Evolutionary conservation across 768 basidiomycete genomes (phyloP).

Genomic region (Lentinula raphanica): DNA sequence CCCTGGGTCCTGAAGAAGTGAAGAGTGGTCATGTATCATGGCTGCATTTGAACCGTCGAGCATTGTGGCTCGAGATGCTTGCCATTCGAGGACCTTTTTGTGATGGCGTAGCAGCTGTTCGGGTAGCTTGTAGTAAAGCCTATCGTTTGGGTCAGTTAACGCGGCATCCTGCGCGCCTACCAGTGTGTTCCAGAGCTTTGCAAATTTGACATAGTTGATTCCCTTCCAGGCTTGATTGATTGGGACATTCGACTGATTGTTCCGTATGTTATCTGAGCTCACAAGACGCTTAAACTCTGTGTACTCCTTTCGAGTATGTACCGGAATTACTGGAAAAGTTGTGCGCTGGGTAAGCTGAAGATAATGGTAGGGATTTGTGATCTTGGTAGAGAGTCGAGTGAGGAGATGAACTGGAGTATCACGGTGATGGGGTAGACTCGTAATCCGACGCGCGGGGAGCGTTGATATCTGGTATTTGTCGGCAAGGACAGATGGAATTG

Average conservation of each 20-base stretch:
- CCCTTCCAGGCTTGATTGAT: background rate
- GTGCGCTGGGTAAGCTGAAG: slow-evolving; percentile 13
- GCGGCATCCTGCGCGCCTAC: slow-evolving; percentile 8
- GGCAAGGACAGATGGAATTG: slow-evolving; percentile 5
- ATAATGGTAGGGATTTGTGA: slow-evolving; percentile 8
- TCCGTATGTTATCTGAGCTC: background rate
- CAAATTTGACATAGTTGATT: slow-evolving; percentile 8
- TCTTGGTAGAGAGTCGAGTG: slow-evolving; percentile 7
- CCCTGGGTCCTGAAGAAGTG: background rate
- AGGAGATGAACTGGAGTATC: slow-evolving; percentile 5
- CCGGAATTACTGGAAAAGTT: slow-evolving; percentile 9
- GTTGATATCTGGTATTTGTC: slow-evolving; percentile 1
- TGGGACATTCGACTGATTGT: background rate
- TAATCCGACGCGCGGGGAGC: background rate
- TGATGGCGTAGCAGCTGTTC: slow-evolving; percentile 13
- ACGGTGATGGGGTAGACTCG: background rate
- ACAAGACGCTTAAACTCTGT: slow-evolving; percentile 2
- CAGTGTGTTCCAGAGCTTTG: slow-evolving; percentile 10
- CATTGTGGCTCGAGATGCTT: background rate
- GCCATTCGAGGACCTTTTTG: slow-evolving; percentile 1
- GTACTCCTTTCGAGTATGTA: slow-evolving; percentile 11
- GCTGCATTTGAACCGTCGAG: background rate
- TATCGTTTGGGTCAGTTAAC: slow-evolving; percentile 1
- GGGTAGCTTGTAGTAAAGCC: slow-evolving; percentile 13
- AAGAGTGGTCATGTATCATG: background rate